phyloP scores from a whole-genome alignment of 2,329 filamentous ascomycete species.

The Colletotrichum lupini region DNA sequence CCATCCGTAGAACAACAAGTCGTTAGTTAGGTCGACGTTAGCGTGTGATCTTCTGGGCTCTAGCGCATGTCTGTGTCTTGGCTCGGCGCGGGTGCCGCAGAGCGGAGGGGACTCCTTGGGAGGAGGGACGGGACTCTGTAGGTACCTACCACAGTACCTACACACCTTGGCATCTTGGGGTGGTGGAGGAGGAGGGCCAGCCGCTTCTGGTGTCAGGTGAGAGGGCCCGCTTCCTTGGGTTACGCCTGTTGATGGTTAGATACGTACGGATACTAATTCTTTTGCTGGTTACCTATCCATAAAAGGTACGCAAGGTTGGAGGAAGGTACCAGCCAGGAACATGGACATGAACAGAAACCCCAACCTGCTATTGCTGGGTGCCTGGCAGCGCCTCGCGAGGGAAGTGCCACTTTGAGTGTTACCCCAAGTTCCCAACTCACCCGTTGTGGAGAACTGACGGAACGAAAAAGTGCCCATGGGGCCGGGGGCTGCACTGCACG shows the following conservation, averaged over 20 bases:
- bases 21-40: neutral
- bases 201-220: conserved; percentile 15
- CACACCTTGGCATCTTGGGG: too few relatives aligned
- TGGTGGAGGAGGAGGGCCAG: neutral
- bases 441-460: conserved; percentile 12
- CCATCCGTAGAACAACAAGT: neutral
- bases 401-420: conserved; percentile 15
- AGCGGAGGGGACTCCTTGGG: neutral
- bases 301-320: too few relatives aligned
- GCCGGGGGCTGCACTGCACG: neutral
- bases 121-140: too few relatives aligned
- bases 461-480: neutral
- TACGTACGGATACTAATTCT: conserved; percentile 7
- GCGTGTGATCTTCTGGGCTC: neutral
- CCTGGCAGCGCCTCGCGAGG: conserved; percentile 4
- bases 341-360: neutral
- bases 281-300: neutral
- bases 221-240: neutral
- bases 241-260: neutral
- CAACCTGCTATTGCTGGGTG: conserved; percentile 1
- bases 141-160: too few relatives aligned
- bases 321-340: conserved; percentile 2
- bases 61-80: neutral
- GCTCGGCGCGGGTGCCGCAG: neutral
- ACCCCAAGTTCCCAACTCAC: conserved; percentile 13